Evolutionary conservation across 2,329 filamentous ascomycete species (phyloP).

Genomic region (Lomentospora prolificans): DNA sequence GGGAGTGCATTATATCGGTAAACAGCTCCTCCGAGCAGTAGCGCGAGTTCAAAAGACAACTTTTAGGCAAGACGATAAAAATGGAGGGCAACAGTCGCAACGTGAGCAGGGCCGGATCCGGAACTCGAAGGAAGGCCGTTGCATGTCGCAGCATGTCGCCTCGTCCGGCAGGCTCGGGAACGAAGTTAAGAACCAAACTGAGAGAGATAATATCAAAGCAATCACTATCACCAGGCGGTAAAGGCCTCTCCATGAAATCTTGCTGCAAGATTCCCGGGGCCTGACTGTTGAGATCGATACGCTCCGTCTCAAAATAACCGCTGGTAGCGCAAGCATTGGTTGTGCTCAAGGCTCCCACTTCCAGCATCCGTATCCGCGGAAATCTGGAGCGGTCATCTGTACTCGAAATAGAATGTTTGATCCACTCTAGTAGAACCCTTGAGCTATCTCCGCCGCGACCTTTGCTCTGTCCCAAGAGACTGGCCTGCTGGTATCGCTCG

Average conservation of each 20-base stretch:
- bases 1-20: slow-evolving; percentile 59
- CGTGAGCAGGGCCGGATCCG: not conserved
- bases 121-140: slow-evolving; percentile 52
- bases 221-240: slow-evolving; percentile 52
- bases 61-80: slow-evolving; percentile 82
- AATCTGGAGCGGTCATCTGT: slow-evolving; percentile 13
- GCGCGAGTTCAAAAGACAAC: slow-evolving; percentile 82
- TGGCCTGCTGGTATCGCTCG: slow-evolving; percentile 55
- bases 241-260: slow-evolving; percentile 84
- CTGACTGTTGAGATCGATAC: slow-evolving; percentile 88
- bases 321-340: slow-evolving; percentile 75
- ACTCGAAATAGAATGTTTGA: slow-evolving; percentile 24
- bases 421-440: slow-evolving; percentile 53
- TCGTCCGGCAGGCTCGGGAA: slow-evolving; percentile 63
- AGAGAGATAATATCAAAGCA: slow-evolving; percentile 85
- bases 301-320: slow-evolving; percentile 58
- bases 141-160: slow-evolving; percentile 81
- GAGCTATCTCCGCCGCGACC: slow-evolving; percentile 61
- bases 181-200: slow-evolving; percentile 89
- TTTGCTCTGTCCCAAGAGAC: slow-evolving; percentile 55
- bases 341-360: slow-evolving; percentile 80
- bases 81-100: slow-evolving; percentile 46
- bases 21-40: slow-evolving; percentile 71
- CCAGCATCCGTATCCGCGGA: slow-evolving; percentile 56
- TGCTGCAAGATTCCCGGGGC: slow-evolving; percentile 72